Percentiles rank a stretch among this genome's conserved stretches.
Conservation (phyloP, 2,329 filamentous ascomycete species). For the Diaporthe capsici region DNA sequence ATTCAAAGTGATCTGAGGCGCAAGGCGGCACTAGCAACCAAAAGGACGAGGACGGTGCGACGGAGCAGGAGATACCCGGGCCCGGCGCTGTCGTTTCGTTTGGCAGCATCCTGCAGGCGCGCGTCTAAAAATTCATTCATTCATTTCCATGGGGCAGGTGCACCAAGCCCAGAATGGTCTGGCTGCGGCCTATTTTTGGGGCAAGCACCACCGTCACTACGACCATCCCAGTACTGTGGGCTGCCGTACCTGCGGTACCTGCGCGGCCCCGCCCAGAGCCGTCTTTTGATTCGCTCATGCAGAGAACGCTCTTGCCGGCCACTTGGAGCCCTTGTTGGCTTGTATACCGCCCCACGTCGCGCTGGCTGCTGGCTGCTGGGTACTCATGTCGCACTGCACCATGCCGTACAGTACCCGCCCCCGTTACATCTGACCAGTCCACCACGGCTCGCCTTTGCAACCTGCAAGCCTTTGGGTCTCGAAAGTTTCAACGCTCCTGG, state of each 20-base stretch:
- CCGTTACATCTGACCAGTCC: neutral
- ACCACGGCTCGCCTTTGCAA: neutral
- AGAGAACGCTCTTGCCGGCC: neutral
- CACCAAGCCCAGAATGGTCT: conserved; percentile 13
- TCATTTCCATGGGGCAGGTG: neutral
- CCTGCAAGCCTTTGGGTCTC: neutral
- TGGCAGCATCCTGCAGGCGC: conserved; percentile 38
- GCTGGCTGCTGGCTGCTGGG: no score
- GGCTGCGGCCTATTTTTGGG: conserved; percentile 31
- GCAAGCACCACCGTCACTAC: neutral
- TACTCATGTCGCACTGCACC: neutral
- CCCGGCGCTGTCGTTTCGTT: conserved; percentile 15
- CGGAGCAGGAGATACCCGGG: conserved; percentile 7
- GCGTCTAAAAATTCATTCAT: conserved; percentile 40
- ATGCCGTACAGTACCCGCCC: neutral
- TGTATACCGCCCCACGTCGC: no score
- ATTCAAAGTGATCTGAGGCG: neutral
- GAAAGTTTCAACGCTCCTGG: neutral
- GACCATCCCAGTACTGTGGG: neutral
- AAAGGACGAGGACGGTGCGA: conserved; percentile 3
- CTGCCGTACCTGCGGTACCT: conserved; percentile 3
- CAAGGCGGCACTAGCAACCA: neutral
- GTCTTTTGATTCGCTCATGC: conserved; percentile 9
- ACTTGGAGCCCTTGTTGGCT: no score
- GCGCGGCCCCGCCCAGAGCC: neutral